Evolutionary conservation across 345 rosid genomes (phyloP).

Genomic region (Populus nigra): DNA sequence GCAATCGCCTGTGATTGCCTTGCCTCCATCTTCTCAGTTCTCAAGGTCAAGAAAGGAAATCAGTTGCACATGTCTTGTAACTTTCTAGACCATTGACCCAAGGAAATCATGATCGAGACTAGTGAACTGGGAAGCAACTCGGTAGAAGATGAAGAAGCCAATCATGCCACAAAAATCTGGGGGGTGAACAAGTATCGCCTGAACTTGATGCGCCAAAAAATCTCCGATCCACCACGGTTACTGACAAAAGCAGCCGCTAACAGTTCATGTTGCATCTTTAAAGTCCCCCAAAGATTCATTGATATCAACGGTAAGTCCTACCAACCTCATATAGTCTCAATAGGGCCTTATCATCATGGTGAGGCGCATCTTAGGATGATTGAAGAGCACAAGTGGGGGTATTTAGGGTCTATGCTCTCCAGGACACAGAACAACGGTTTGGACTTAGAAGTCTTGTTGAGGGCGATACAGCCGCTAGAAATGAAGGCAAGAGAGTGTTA

Average conservation of each 20-base stretch:
- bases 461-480: slow-evolving; percentile 39
- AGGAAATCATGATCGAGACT: not conserved
- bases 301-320: slow-evolving; percentile 58
- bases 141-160: slow-evolving; percentile 3
- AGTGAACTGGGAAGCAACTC: slow-evolving; percentile 7
- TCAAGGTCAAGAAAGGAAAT: not conserved
- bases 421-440: slow-evolving; percentile 32
- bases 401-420: slow-evolving; percentile 43
- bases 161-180: slow-evolving; percentile 18
- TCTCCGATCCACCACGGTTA: slow-evolving; percentile 42
- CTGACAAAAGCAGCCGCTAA: slow-evolving; percentile 39
- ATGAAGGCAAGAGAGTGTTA: slow-evolving; percentile 56
- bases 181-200: slow-evolving; percentile 36
- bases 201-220: slow-evolving; percentile 37
- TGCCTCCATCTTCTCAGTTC: not conserved
- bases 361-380: slow-evolving; percentile 49
- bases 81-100: not conserved
- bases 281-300: slow-evolving; percentile 41
- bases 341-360: slow-evolving; percentile 72
- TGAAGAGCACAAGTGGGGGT: slow-evolving; percentile 81
- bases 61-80: not conserved
- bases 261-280: slow-evolving; percentile 47
- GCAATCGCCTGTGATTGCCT: not conserved
- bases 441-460: slow-evolving; percentile 44
- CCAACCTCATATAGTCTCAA: slow-evolving; percentile 63